These are phyloP conservation scores for Ceratocystis lukuohia DNA, from an alignment of 2,329 filamentous ascomycete genomes.

Conservation along the genomic window DNA sequence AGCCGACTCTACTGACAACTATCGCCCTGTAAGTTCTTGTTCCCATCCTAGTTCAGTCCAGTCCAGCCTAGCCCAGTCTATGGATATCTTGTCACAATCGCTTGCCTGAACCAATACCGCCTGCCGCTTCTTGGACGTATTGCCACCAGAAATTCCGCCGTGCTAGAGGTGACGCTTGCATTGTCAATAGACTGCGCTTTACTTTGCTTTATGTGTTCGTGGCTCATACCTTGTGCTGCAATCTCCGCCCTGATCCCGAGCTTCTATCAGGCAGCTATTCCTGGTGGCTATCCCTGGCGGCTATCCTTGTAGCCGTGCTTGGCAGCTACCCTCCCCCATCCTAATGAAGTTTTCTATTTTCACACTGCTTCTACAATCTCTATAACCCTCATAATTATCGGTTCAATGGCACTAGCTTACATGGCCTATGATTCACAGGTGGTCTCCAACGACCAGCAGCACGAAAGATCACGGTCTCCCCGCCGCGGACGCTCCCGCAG, in stretches of 20 bases:
- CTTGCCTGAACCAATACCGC: background rate
- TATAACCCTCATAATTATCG: too few species aligned
- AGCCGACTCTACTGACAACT: conserved; percentile 49
- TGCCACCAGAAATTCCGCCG: background rate
- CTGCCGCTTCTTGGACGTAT: background rate
- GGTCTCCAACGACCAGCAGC: conserved; percentile 38
- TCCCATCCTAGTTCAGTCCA: background rate
- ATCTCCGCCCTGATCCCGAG: background rate
- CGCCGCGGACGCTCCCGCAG: conserved; percentile 74
- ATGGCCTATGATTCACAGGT: conserved; percentile 9
- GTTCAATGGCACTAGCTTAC: background rate
- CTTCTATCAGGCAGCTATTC: background rate
- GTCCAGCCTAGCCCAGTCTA: too few species aligned
- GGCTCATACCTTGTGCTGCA: background rate
- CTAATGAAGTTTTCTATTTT: background rate
- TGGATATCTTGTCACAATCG: too few species aligned
- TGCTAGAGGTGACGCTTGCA: background rate
- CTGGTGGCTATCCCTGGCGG: background rate
- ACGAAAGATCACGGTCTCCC: conserved; percentile 70
- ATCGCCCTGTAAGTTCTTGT: conserved; percentile 42
- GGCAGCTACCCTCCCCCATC: background rate
- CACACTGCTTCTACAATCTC: background rate
- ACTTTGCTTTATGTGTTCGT: background rate
- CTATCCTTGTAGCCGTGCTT: too few species aligned
- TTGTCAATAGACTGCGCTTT: background rate